These are phyloP conservation scores for Candida tallmaniae DNA, from an alignment of 805 yeast species.

Conservation along the genomic window DNA sequence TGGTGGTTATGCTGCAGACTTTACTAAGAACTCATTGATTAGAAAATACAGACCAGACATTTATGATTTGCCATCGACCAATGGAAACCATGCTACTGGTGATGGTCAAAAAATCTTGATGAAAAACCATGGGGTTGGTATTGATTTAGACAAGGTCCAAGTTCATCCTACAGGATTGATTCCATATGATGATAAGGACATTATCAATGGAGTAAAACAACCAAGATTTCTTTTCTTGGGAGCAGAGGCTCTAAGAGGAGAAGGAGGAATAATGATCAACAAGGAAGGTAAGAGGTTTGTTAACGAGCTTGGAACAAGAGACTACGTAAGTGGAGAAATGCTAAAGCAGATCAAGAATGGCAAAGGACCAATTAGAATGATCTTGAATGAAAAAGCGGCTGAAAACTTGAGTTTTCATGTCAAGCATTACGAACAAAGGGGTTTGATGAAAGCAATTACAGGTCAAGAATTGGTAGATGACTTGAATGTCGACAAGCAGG, in stretches of 20 bases:
- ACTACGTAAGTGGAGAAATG: slow-evolving; percentile 57
- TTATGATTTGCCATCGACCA: slow-evolving; percentile 52
- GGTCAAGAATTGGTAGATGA: slow-evolving; percentile 43
- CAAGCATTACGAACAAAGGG: slow-evolving; percentile 53
- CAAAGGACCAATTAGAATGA: slow-evolving; percentile 45
- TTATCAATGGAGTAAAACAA: slow-evolving; percentile 27
- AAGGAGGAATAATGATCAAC: slow-evolving; percentile 58
- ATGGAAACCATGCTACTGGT: slow-evolving; percentile 59
- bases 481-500: slow-evolving; percentile 22
- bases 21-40: slow-evolving; percentile 47
- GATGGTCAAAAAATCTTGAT: slow-evolving; percentile 57
- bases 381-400: slow-evolving; percentile 46
- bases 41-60: slow-evolving; percentile 57
- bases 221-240: slow-evolving; percentile 57
- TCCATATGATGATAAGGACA: slow-evolving; percentile 43
- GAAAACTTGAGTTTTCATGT: slow-evolving; percentile 45
- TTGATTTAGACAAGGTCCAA: slow-evolving; percentile 62
- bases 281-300: slow-evolving; percentile 51
- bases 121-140: slow-evolving; percentile 48
- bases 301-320: slow-evolving; percentile 58
- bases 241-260: slow-evolving; percentile 64
- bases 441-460: slow-evolving; percentile 45
- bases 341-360: slow-evolving; percentile 36
- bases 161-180: slow-evolving; percentile 67
- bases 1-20: slow-evolving; percentile 68